Base-by-base conservation (phyloP, 2,329 filamentous ascomycete species). In the Juglanconis oblonga region DNA sequence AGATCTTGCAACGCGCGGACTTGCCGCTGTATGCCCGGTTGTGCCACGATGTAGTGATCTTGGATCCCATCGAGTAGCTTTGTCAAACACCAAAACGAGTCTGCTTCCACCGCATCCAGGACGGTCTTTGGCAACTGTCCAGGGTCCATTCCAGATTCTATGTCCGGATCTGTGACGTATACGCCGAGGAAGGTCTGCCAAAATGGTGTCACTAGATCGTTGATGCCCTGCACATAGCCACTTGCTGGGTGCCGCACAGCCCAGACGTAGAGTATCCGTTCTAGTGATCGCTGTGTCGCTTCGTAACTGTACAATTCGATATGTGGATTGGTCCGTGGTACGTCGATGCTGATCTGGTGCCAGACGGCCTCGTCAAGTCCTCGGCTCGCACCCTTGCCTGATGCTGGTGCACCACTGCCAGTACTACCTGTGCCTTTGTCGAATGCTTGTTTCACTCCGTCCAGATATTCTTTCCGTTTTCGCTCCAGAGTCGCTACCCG, bases 261-360 rank as follows among this genome's bases (percentile, higher is more conserved):
- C 95, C 95, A 99, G 2, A 99, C 86, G 72, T 99, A 99, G 24
- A 99, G 77, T 67, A 99, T 98, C 52, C 94, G 87, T 74, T 99
- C 96, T 13, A 99, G 78, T 1, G 92, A 97, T 57, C 93, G 82
- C 72, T 99, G 95, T 0, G 96, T 99, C 4, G 94, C 94, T 74
- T 98, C 94, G 71, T 97, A 98, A 66, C 91, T 86, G 76, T 99
- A 99, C 0, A 99, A 82, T 67, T 96, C 91, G 57, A 99, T 88
- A 74, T 98, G 95, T 10, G 95, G 95, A 71, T 97, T 98, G 4
- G 95, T 99, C 54, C 95, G 87, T 3, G 95, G 95, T 29, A 98
- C 91, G 71, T 99, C 95, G 70, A 99, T 99, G 74, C 92, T 97
- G 76, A 99, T 98, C 72, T 99, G 95, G 77, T 99, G 95, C 95